Percentiles rank a stretch among this genome's conserved stretches.
These are phyloP conservation scores for Penicillium olsonii DNA, from an alignment of 2,329 filamentous ascomycete species.

Conservation along the genomic window DNA sequence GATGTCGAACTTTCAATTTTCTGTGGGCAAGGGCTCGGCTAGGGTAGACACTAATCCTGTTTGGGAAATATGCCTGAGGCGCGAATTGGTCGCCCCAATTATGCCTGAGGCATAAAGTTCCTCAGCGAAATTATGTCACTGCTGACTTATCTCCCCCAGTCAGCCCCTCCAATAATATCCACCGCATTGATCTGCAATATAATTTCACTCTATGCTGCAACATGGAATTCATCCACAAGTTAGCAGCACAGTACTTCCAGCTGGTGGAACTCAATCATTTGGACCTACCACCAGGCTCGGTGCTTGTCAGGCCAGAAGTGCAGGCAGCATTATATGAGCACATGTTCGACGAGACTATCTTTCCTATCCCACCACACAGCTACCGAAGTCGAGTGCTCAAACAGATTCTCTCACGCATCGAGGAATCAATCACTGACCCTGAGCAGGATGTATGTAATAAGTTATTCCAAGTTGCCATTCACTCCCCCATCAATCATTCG, in stretches of 20 bases:
- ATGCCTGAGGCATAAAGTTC: slow-evolving; percentile 5
- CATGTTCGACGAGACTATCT: slow-evolving; percentile 64
- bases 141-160: slow-evolving; percentile 10
- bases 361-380: slow-evolving; percentile 63
- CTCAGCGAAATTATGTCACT: slow-evolving; percentile 4
- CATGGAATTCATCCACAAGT: slow-evolving; percentile 35
- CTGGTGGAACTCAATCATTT: slow-evolving; percentile 63
- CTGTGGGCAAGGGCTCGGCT: slow-evolving; percentile 46
- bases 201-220: slow-evolving; percentile 5
- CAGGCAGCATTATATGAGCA: slow-evolving; percentile 67
- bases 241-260: slow-evolving; percentile 75
- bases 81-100: neutral
- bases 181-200: slow-evolving; percentile 5
- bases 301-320: slow-evolving; percentile 61
- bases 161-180: slow-evolving; percentile 10
- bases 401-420: slow-evolving; percentile 67
- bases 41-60: slow-evolving; percentile 36
- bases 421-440: slow-evolving; percentile 74
- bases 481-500: slow-evolving; percentile 13
- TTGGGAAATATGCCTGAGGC: slow-evolving; percentile 18
- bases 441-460: slow-evolving; percentile 72
- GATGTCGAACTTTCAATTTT: slow-evolving; percentile 42
- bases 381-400: slow-evolving; percentile 77
- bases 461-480: slow-evolving; percentile 3
- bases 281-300: slow-evolving; percentile 61